These are phyloP conservation scores for Agrocybe pediades DNA, from an alignment of 768 basidiomycete genomes.

Conservation along the genomic window DNA sequence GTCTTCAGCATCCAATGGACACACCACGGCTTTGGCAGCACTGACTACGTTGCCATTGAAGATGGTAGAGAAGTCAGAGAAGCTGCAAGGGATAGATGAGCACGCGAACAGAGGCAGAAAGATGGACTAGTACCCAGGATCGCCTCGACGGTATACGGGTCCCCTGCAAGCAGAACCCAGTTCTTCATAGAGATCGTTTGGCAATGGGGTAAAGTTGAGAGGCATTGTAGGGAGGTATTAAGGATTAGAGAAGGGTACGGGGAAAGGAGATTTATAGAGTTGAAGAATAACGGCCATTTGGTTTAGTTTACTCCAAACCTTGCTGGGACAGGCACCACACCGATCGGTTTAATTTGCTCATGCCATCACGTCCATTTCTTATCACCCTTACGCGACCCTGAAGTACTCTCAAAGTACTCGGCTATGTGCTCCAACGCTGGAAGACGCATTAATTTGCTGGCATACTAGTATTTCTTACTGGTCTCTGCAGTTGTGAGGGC, in stretches of 20 bases:
- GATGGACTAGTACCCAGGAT: constrained; percentile 34
- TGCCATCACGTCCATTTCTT: not conserved
- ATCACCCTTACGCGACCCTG: no score
- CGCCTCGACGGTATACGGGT: constrained; percentile 43
- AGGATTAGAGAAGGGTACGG: not conserved
- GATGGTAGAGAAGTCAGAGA: constrained; percentile 50
- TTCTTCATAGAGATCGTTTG: constrained; percentile 42
- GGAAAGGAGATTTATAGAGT: not conserved
- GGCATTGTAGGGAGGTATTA: constrained; percentile 15
- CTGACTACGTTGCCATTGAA: constrained; percentile 81
- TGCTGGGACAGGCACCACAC: not conserved
- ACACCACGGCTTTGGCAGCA: constrained; percentile 61
- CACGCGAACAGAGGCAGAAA: not conserved
- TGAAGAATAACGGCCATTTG: not conserved
- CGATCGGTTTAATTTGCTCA: constrained; percentile 1
- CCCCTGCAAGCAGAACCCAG: constrained; percentile 49
- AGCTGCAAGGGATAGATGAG: constrained; percentile 30
- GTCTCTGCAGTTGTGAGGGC: no score
- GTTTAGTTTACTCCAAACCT: not conserved
- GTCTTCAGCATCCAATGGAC: constrained; percentile 78
- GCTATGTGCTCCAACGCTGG: no score
- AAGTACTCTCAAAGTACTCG: no score
- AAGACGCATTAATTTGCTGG: no score
- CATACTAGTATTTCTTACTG: no score
- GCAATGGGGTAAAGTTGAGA: constrained; percentile 21